phyloP scores from a whole-genome alignment of 169 alveolate species.

The Eimeria sp. region DNA sequence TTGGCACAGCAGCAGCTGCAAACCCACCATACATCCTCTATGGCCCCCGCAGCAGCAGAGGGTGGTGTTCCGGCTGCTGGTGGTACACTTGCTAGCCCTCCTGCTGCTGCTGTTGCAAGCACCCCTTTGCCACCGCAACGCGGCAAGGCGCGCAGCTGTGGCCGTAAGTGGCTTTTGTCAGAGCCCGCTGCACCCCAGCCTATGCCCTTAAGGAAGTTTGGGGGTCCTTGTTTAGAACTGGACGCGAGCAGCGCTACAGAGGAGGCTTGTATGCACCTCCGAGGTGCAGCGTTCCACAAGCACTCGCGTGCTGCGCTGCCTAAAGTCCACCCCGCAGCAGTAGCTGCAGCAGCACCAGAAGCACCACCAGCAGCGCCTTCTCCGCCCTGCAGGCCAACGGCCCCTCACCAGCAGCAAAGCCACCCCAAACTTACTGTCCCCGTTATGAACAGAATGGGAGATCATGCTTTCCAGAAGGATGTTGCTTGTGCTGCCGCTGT shows the following conservation, averaged over 20 bases:
- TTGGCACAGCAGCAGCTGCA: constrained; percentile 2
- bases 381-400: background rate
- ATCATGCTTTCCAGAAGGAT: background rate
- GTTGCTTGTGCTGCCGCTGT: background rate
- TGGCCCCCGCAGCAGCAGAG: background rate
- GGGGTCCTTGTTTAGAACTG: background rate
- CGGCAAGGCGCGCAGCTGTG: constrained; percentile 7
- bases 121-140: background rate
- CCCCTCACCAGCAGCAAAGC: constrained; percentile 39
- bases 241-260: background rate
- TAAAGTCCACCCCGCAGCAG: background rate
- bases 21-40: background rate
- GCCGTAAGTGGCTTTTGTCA: background rate
- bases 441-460: background rate
- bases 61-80: constrained; percentile 22
- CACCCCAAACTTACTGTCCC: constrained; percentile 29
- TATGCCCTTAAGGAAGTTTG: constrained; percentile 2
- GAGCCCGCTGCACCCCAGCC: constrained; percentile 72
- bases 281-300: constrained; percentile 15
- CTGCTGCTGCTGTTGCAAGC: constrained; percentile 10
- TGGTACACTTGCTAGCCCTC: constrained; percentile 5
- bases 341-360: background rate
- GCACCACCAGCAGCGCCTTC: constrained; percentile 33
- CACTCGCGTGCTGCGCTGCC: background rate
- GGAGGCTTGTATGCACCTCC: background rate